Conservation (phyloP, 106 monocot species). For the Cymbidium sinense region DNA sequence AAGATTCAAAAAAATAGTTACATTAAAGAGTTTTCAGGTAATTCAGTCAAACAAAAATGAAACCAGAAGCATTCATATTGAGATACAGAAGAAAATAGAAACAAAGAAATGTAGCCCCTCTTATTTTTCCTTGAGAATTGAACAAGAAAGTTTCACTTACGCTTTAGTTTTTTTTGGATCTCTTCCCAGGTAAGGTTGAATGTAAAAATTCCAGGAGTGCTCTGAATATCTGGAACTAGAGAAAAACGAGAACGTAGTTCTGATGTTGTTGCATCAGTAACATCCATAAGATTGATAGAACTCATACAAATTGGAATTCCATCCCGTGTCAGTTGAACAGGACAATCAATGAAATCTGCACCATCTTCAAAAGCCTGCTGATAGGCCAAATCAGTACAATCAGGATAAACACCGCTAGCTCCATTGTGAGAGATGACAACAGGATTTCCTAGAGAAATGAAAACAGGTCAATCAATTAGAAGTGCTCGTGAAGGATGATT, state of each 20-base stretch:
- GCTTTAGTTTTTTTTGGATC: slow-evolving; percentile 57
- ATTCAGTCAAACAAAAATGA: background rate
- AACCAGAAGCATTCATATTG: background rate
- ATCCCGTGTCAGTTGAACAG: slow-evolving; percentile 82
- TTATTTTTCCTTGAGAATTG: background rate
- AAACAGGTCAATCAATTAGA: background rate
- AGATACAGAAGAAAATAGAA: background rate
- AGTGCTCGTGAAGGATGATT: background rate
- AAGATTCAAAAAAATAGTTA: background rate
- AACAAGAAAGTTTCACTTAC: slow-evolving; percentile 32
- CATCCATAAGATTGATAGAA: slow-evolving; percentile 54
- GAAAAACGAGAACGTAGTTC: slow-evolving; percentile 15
- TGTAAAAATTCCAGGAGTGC: slow-evolving; percentile 48
- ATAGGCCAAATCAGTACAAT: slow-evolving; percentile 87
- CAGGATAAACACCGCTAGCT: slow-evolving; percentile 75
- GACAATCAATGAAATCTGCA: slow-evolving; percentile 85
- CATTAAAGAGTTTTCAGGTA: background rate
- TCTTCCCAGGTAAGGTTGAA: slow-evolving; percentile 88
- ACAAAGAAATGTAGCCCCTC: background rate
- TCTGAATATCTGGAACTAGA: slow-evolving; percentile 37
- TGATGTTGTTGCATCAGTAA: slow-evolving; percentile 47
- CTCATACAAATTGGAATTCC: slow-evolving; percentile 66
- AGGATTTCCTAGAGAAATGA: slow-evolving; percentile 25
- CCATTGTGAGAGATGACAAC: slow-evolving; percentile 70
- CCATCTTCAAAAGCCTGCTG: slow-evolving; percentile 60